Conservation (phyloP, 129 eudicot species). For the Helichrysum umbraculigerum region DNA sequence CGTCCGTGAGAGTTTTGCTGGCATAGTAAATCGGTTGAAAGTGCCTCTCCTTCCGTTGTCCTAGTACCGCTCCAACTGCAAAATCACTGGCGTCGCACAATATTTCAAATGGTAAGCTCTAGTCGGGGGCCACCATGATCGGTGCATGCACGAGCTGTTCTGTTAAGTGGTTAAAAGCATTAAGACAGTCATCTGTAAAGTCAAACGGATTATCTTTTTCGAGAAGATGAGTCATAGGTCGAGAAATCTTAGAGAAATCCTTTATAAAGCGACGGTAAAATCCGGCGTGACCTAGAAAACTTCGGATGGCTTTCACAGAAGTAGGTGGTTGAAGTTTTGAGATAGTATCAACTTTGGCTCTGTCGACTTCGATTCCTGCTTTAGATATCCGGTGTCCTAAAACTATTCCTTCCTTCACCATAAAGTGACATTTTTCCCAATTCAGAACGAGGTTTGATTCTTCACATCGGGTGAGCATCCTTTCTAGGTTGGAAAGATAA, state of each 20-base stretch:
- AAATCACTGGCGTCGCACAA: too few relatives aligned
- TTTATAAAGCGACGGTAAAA: too few relatives aligned
- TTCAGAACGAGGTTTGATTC: not conserved
- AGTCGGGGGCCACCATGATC: too few relatives aligned
- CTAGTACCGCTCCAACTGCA: too few relatives aligned
- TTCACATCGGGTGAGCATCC: not conserved
- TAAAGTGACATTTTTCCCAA: not conserved
- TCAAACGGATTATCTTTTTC: not conserved
- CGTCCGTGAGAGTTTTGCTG: too few relatives aligned
- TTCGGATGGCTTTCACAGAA: not conserved
- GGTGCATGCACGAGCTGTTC: not conserved
- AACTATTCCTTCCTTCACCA: not conserved
- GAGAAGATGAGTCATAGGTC: too few relatives aligned
- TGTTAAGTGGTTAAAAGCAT: not conserved
- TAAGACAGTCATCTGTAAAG: not conserved
- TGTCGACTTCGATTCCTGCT: not conserved
- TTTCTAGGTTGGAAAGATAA: not conserved
- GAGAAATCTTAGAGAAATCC: too few relatives aligned
- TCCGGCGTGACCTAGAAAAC: too few relatives aligned
- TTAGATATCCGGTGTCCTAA: not conserved
- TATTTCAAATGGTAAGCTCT: too few relatives aligned
- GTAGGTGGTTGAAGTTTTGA: not conserved
- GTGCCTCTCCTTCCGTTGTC: too few relatives aligned
- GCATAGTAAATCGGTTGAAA: too few relatives aligned
- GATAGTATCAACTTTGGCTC: not conserved